Percentiles rank a stretch among this genome's conserved stretches.
phyloP scores from a whole-genome alignment of 2,329 filamentous ascomycete genomes.

The Calonectria honghensis region DNA sequence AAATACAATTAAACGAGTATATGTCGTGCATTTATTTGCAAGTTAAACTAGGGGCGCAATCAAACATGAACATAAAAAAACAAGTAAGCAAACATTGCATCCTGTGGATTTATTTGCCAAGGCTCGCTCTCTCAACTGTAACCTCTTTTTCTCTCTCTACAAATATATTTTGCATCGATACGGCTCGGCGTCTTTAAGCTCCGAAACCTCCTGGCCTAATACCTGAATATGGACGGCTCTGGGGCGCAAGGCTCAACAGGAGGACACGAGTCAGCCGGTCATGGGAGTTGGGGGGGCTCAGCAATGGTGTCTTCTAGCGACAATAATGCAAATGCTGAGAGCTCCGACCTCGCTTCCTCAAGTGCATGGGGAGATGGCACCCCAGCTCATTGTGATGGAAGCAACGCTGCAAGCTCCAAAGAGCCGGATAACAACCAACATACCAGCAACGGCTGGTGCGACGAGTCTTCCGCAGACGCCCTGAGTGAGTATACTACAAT shows the following conservation, averaged over 20 bases:
- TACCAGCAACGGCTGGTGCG: not conserved
- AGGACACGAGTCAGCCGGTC: not conserved
- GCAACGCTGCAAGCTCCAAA: not conserved
- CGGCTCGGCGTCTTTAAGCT: not conserved
- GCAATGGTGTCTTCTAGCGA: conserved; percentile 13
- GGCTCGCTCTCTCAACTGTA: not conserved
- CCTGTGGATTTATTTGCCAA: not conserved
- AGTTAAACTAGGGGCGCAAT: not conserved
- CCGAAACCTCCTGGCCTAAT: not conserved
- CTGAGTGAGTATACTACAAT: conserved; percentile 3
- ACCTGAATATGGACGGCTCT: not conserved
- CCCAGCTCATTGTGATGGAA: not conserved
- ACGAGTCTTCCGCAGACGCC: conserved; percentile 9
- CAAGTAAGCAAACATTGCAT: not conserved
- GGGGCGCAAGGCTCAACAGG: not conserved
- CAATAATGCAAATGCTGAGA: not conserved
- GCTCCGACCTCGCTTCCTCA: not conserved
- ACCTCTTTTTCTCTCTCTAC: not conserved
- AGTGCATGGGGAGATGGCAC: not conserved
- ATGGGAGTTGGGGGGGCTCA: conserved; percentile 19
- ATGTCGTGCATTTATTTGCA: not conserved
- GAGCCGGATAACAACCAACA: conserved; percentile 19
- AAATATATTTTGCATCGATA: no score
- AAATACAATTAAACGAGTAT: not conserved
- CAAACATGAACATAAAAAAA: not conserved